Conservation (phyloP, 139 green algal species). For the Mychonastes homosphaera region DNA sequence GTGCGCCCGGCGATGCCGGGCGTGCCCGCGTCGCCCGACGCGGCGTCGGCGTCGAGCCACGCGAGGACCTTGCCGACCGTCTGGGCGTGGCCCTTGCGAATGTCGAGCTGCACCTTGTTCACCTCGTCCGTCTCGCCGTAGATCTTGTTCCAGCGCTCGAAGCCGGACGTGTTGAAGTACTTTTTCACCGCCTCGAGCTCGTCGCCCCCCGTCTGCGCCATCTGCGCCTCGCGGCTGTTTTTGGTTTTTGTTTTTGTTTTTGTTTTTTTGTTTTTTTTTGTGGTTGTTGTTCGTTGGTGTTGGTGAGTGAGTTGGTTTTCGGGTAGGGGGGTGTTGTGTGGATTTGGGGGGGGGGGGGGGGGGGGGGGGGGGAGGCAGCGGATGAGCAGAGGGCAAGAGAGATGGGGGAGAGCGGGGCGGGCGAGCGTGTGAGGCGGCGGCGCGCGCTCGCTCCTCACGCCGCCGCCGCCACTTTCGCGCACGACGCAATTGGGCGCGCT, state of each 20-base stretch:
- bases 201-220: slow-evolving; percentile 67
- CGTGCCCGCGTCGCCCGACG: neutral
- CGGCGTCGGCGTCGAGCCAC: slow-evolving; percentile 76
- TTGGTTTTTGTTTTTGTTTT: neutral
- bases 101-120: slow-evolving; percentile 98
- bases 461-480: neutral
- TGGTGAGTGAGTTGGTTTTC: neutral
- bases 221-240: slow-evolving; percentile 63
- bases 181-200: slow-evolving; percentile 86
- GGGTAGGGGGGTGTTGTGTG: neutral
- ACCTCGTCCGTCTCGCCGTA: slow-evolving; percentile 98
- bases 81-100: slow-evolving; percentile 79
- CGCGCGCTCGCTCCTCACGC: neutral
- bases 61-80: slow-evolving; percentile 95
- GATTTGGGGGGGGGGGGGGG: neutral
- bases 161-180: slow-evolving; percentile 95
- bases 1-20: slow-evolving; percentile 60
- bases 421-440: neutral
- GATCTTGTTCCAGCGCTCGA: slow-evolving; percentile 95
- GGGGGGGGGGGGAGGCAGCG: neutral
- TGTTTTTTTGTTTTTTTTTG: too few relatives aligned
- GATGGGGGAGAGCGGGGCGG: neutral
- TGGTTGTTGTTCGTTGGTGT: neutral
- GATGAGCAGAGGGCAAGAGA: neutral
- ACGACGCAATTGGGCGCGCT: too few relatives aligned